These are phyloP conservation scores for Carallia pectinifolia DNA, from an alignment of 345 rosid genomes.

Conservation along the genomic window DNA sequence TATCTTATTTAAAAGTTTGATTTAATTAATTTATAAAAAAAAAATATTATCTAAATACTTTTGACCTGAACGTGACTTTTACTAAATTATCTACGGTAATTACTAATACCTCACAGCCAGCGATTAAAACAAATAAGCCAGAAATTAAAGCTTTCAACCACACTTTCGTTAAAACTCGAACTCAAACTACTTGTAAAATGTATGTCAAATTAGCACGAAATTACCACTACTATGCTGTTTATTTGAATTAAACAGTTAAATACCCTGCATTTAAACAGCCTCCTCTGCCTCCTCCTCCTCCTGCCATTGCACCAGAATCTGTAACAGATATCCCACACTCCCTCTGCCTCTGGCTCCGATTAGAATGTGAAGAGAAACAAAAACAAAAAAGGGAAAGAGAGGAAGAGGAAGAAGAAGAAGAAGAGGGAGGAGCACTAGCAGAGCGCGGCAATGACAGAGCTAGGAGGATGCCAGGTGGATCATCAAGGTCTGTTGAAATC, in stretches of 20 bases:
- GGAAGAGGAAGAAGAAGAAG: background rate
- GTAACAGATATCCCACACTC: background rate
- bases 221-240: no score
- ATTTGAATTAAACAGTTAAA: background rate
- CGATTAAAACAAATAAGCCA: no score
- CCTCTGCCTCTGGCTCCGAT: background rate
- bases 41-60: no score
- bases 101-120: no score
- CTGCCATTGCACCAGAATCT: background rate
- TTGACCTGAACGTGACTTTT: no score
- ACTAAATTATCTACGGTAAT: no score
- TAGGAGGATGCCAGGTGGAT: slow-evolving; percentile 23
- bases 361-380: slow-evolving; percentile 15
- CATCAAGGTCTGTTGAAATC: slow-evolving; percentile 34
- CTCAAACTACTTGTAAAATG: no score
- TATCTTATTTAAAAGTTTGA: no score
- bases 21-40: no score
- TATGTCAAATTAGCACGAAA: no score
- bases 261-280: slow-evolving; percentile 3
- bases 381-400: background rate
- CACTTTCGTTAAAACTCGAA: no score
- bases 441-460: slow-evolving; percentile 42
- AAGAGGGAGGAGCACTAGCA: background rate
- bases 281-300: background rate
- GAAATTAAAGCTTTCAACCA: no score